Conservation (phyloP, 73 alveolate genomes). For the Paramecium primaurelia region DNA sequence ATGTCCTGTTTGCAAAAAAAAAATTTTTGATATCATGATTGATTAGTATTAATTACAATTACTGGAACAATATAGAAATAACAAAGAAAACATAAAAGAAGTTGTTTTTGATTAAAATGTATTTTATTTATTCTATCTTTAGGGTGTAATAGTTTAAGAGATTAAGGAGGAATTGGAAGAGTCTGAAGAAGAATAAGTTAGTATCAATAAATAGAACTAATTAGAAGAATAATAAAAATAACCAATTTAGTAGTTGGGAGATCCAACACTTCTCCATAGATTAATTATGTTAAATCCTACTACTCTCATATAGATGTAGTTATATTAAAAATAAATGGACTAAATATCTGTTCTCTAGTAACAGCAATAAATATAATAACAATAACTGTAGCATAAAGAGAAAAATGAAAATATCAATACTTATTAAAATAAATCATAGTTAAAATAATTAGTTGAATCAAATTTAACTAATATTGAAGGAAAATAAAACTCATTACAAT, state of each 20-base stretch:
- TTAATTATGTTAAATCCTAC: neutral
- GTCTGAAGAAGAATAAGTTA: slow-evolving; percentile 49
- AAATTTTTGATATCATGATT: slow-evolving; percentile 35
- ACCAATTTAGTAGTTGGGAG: neutral
- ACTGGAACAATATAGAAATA: slow-evolving; percentile 5
- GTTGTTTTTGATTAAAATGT: slow-evolving; percentile 51
- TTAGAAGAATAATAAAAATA: neutral
- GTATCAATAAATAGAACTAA: neutral
- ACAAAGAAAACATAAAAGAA: slow-evolving; percentile 22
- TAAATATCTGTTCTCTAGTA: neutral
- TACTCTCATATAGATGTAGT: neutral
- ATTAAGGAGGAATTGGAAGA: neutral
- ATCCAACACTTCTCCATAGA: neutral
- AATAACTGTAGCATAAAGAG: neutral
- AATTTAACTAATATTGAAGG: neutral
- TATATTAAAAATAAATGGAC: neutral
- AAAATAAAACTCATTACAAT: neutral
- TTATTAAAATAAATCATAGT: neutral
- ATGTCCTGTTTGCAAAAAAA: slow-evolving; percentile 57
- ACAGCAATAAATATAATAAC: neutral
- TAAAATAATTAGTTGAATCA: neutral
- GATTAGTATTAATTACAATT: slow-evolving; percentile 24
- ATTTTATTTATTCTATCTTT: neutral
- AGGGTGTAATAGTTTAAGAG: slow-evolving; percentile 18
- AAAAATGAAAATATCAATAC: neutral